Base-by-base conservation (phyloP, 306 rosid genomes). In the Hippophae tibetana region DNA sequence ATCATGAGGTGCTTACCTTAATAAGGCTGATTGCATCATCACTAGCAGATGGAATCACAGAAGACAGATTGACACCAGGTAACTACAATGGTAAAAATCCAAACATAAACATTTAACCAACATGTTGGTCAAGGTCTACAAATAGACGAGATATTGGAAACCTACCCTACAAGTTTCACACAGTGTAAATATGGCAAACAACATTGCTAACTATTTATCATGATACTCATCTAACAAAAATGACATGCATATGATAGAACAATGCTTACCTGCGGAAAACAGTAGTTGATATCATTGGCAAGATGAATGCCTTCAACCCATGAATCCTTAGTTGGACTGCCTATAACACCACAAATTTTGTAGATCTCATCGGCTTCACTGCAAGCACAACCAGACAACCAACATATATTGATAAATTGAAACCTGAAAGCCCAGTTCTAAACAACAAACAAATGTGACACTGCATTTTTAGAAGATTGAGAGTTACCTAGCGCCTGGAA, bases 331-430 rank as follows among this genome's bases (percentile, higher is more conserved):
- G 82, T 93, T 65, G 99, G 99, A 64, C 70, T 88, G 78, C 99
- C 97, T 8, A 88, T 83, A 60, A 93, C 90, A 69, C 86, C 77
- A 64, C 99, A 93, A 58, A 93, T 88, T 82, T 93, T 93, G 78
- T 74, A 81, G 60, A 93, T 80, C 77, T 93, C 97, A 72, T 93
- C 99, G 9, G 84, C 82, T 74, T 88, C 97, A 68, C 97, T 93
- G 97, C 74, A 73, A 18, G 13, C 10, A 66, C 9, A 6, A 31
- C 5, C 38, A 31, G 4, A 31, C 38, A 31, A 1, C 3, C 38
- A 57, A 6, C 26, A 49, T n/a, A 5, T 12, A 49, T 13, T 5
- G 53, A 49, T 12, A 2, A 49, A 5, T 49, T 13, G 7, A 11
- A 27, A 65, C 5, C 10, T 11, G 10, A 26, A 42, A n/a, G 18